Percentiles rank a stretch among this genome's conserved stretches.
phyloP scores from a whole-genome alignment of 352 stramenopile genomes.

The Blastocystis sp. region DNA sequence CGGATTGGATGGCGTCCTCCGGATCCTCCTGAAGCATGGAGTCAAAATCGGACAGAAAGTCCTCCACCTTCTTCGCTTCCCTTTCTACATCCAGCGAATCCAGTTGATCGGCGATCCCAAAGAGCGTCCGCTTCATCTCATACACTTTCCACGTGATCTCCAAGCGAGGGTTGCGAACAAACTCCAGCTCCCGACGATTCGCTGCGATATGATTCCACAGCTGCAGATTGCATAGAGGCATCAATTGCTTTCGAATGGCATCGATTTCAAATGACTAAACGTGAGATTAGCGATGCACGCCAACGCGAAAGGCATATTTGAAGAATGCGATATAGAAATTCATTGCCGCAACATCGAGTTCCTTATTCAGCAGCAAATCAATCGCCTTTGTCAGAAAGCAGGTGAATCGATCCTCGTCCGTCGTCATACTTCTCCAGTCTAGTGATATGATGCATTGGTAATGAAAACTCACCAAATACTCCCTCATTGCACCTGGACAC shows the following conservation, averaged over 20 bases:
- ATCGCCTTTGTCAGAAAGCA: neutral
- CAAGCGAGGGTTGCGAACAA: neutral
- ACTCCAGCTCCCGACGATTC: neutral
- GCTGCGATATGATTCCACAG: neutral
- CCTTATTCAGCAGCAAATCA: neutral
- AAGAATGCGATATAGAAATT: neutral
- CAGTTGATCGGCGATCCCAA: neutral
- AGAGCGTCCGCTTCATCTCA: neutral
- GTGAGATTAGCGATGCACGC: neutral
- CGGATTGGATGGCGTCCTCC: neutral
- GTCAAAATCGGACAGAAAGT: neutral
- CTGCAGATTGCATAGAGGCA: neutral
- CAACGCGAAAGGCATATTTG: slow-evolving; percentile 27
- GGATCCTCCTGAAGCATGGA: neutral
- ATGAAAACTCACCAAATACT: neutral
- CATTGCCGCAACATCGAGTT: neutral
- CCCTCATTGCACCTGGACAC: neutral
- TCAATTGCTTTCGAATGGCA: neutral
- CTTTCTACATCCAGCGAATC: neutral
- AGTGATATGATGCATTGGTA: neutral
- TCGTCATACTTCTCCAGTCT: neutral
- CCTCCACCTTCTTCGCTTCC: neutral
- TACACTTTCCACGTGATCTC: slow-evolving; percentile 11
- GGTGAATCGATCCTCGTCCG: neutral
- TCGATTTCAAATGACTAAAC: slow-evolving; percentile 1